Evolutionary conservation across 2,329 filamentous ascomycete genomes (phyloP).

Genomic region (Zasmidium cellare): DNA sequence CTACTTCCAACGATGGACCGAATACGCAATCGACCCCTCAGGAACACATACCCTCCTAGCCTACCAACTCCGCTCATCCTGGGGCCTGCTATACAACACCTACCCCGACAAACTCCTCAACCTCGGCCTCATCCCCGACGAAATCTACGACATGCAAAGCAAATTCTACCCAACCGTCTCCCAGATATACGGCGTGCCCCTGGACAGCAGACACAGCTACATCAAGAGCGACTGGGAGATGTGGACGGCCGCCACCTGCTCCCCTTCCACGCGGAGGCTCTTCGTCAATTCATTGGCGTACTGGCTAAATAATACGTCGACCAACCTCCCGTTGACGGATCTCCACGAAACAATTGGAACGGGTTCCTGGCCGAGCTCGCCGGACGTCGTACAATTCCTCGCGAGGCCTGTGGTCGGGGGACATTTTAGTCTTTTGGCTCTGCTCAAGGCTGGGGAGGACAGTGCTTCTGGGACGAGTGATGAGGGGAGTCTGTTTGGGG

Average conservation of each 20-base stretch:
- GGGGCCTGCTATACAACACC: slow-evolving; percentile 32
- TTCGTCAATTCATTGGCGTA: slow-evolving; percentile 47
- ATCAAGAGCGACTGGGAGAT: slow-evolving; percentile 48
- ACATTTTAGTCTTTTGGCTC: slow-evolving; percentile 10
- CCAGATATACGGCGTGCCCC: slow-evolving; percentile 29
- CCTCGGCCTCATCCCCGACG: slow-evolving; percentile 24
- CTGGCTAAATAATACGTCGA: slow-evolving; percentile 52
- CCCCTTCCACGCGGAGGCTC: slow-evolving; percentile 44
- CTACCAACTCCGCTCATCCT: slow-evolving; percentile 12
- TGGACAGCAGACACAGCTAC: slow-evolving; percentile 32
- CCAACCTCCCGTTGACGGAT: slow-evolving; percentile 50
- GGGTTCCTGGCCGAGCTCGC: slow-evolving; percentile 1
- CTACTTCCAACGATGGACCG: slow-evolving; percentile 8
- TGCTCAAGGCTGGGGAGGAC: slow-evolving; percentile 5
- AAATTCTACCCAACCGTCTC: slow-evolving; percentile 29
- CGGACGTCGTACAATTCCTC: slow-evolving; percentile 2
- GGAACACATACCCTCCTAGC: slow-evolving; percentile 6
- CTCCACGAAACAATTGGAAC: slow-evolving; percentile 33
- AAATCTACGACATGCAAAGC: slow-evolving; percentile 32
- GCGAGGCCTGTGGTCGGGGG: slow-evolving; percentile 15
- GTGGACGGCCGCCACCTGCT: slow-evolving; percentile 49
- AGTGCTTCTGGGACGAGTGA: not conserved
- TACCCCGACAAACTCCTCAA: slow-evolving; percentile 31
- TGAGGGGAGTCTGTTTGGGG: not conserved
- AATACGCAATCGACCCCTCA: slow-evolving; percentile 9